Base-by-base conservation (phyloP, 139 green algal species). In the Volvox reticuliferus region DNA sequence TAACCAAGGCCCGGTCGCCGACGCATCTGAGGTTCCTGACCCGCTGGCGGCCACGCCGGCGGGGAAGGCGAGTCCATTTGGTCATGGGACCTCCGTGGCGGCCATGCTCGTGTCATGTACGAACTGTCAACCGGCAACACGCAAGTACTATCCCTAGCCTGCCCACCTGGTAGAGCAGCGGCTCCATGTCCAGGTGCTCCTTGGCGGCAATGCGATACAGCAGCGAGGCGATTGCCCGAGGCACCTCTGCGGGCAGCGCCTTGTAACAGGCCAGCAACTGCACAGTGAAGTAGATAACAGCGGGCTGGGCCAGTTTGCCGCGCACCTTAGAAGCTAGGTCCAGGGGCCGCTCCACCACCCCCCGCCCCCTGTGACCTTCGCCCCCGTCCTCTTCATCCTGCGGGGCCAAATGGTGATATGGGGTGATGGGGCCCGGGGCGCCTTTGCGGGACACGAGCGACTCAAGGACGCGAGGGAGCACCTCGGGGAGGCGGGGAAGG, bases 151-250 rank as follows among this genome's bases (percentile, higher is more conserved):
- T 73, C 82, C 0, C 65, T 88, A 63, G 2, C 12, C 26, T 35
- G 2, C 85, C 44, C 63, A 95, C 94, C 94, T 97, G 95, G 86
- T 96, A 98, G 68, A 98, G 95, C 96, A 98, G 95, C 28, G 96
- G 94, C 93, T 98, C 95, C 90, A 98, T 85, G 18, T 63, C 79
- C 81, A 84, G 85, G 30, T 93, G 90, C 24, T 94, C 55, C 13
- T 95, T 94, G 26, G 81, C 35, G 0, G 91, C 91, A 18, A 98
- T 93, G 86, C 97, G 94, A 36, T 89, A 88, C 87, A 98, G 89
- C 63, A 97, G 95, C 65, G 68, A 80, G 2, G 92, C 55, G 12
- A 98, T 76, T 26, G 94, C 94, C 32, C 94, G 91, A 79, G 97
- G 97, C 55, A 95, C 88, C 16, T 93, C 94, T 18, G 86, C 1